Conservation (phyloP, 1,284 basidiomycete species). For the Irpex sp. region DNA sequence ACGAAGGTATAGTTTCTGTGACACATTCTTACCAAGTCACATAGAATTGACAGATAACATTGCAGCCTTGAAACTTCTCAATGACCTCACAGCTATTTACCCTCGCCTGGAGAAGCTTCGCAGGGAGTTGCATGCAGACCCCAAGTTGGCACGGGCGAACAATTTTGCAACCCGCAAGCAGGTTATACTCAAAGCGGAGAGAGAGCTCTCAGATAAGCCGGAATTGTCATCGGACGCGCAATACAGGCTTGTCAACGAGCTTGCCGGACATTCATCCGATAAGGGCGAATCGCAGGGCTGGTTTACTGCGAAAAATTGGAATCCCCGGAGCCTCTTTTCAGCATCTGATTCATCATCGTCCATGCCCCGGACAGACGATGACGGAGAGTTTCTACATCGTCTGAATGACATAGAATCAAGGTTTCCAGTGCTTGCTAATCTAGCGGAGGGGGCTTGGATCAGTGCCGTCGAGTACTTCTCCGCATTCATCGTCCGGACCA, state of each 20-base stretch:
- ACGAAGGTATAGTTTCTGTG: neutral
- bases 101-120: neutral
- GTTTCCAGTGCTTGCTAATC: slow-evolving; percentile 20
- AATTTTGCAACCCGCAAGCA: neutral
- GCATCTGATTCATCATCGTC: too few relatives aligned
- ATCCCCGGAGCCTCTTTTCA: too few relatives aligned
- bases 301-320: too few relatives aligned
- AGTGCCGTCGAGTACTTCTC: slow-evolving; percentile 22
- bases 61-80: neutral
- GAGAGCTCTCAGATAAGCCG: slow-evolving; percentile 10
- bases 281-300: neutral
- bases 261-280: neutral
- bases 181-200: neutral
- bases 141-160: neutral
- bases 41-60: neutral
- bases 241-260: neutral
- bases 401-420: slow-evolving; percentile 21
- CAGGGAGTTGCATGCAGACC: neutral
- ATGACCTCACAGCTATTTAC: neutral
- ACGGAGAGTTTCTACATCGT: slow-evolving; percentile 28
- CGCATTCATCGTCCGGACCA: slow-evolving; percentile 9
- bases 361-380: too few relatives aligned
- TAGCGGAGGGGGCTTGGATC: slow-evolving; percentile 13
- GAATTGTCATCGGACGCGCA: slow-evolving; percentile 3
- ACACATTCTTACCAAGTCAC: neutral